Evolutionary conservation across 108 stramenopile species (phyloP), one percentile per base, ranked within the genome.

Genomic region (Skeletonema potamos): DNA sequence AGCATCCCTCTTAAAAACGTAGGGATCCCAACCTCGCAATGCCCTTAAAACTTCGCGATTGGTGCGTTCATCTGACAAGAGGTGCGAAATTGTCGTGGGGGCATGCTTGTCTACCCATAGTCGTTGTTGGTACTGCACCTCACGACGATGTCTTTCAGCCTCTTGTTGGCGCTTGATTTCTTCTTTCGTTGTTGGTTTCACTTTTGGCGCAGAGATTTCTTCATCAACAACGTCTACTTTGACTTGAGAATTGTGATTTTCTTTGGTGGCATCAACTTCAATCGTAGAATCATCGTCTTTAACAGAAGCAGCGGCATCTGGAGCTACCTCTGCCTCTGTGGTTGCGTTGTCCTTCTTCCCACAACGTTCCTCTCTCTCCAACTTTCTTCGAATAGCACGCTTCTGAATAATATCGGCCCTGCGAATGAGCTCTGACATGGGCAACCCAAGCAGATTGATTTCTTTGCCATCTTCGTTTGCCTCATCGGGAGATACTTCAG

Each of bases 101-200:
- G 97, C 92, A 79, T 99, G 97, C 59, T 92, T 92, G 70, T 92
- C 94, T 4, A 95, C 94, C 94, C 94, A 95, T n/a, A 95, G 82
- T 24, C 68, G 63, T 29, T 79, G 70, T 48, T 72, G 69, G 3
- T 66, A 62, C 6, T 71, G 82, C 64, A 74, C 58, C 54, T 64
- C 63, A 24, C 69, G 70, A 33, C 56, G 55, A 27, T 59, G 56
- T 62, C 36, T 24, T 6, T 51, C 48, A 8, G 48, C 29, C 28
- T 57, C 37, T 18, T 7, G 66, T 6, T 22, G 56, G 26, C 51
- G 12, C 8, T 27, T 68, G 32, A 20, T 68, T 29, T 62, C 66
- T 58, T 60, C 63, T 17, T 17, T 48, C 0, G 32, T n/a, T 64
- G 37, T 27, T 36, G 5, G 18, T 12, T 68, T 62, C 22, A 15